Base-by-base conservation (phyloP, 768 basidiomycete genomes). In the Lactifluus piperatus region DNA sequence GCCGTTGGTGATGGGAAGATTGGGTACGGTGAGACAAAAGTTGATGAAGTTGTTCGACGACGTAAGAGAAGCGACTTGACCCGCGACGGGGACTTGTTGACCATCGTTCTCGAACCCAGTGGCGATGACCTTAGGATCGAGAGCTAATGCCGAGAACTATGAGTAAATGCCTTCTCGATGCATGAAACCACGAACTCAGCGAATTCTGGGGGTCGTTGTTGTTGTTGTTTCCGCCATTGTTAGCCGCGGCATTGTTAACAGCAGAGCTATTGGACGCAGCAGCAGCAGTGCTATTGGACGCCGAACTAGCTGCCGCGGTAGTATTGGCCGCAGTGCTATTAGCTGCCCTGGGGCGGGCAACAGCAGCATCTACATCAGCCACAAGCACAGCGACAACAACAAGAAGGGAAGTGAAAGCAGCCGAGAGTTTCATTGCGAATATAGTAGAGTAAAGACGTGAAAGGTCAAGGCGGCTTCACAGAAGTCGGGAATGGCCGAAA, bases 41-140 rank as follows among this genome's bases (percentile, higher is more conserved):
- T 85, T 85, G 72, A 86, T 85, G 69, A 84, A 89, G 75, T 88
- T 88, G 73, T 88, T 84, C 47, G 69, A 70, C n/a, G 84, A 84
- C 0, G 79, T 83, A 7, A 81, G 70, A 6, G 83, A 84, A 14
- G 81, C 73, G 24, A 77, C 76, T 69, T 84, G 77, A 29, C 81
- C 82, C 54, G 75, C 60, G 0, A 65, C 64, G 0, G 73, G 62
- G 27, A 59, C 54, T 16, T 66, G 62, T 60, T 74, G 70, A 22
- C 86, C 87, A 60, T 81, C 68, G 47, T 81, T 71, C 16, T 72
- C 76, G 58, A 86, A 84, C n/a, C 80, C 79, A 4, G 66, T 61
- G 13, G 81, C 80, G 57, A 88, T 75, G 26, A 86, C 78, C 3
- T 70, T 71, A 39, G 78, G 71, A 30, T 75, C 65, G 45, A 82